These are phyloP conservation scores for Solanum rostratum DNA, from an alignment of 257 asterid species.

Conservation along the genomic window DNA sequence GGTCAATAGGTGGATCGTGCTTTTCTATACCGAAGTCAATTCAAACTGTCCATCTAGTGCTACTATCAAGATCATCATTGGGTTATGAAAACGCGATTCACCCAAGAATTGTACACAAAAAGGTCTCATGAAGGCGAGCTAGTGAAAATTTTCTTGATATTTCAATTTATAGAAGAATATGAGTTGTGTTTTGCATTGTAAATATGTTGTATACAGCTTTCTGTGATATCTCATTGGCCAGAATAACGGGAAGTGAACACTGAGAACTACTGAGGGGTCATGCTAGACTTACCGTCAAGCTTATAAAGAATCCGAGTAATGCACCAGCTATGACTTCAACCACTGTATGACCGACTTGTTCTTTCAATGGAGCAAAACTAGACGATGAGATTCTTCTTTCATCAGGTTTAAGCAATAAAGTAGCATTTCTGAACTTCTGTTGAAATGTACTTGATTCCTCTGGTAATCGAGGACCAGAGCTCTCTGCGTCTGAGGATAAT, in stretches of 20 bases:
- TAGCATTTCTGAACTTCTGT: conserved; percentile 13
- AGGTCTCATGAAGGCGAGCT: neutral
- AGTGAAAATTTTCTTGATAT: neutral
- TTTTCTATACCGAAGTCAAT: neutral
- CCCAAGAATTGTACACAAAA: neutral
- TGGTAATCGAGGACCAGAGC: conserved; percentile 9
- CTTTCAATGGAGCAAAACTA: conserved; percentile 35
- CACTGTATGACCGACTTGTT: conserved; percentile 84
- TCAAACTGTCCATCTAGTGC: neutral
- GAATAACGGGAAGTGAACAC: neutral
- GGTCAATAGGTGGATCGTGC: neutral
- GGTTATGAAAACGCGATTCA: neutral
- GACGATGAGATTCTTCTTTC: neutral
- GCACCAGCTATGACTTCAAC: conserved; percentile 85
- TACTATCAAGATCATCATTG: neutral
- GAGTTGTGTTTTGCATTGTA: neutral
- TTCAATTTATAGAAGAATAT: neutral
- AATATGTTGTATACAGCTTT: neutral
- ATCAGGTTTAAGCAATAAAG: conserved; percentile 34
- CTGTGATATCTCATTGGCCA: neutral
- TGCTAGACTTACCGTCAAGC: conserved; percentile 34
- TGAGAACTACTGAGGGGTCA: neutral
- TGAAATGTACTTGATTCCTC: conserved; percentile 19
- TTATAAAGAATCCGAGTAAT: conserved; percentile 63
- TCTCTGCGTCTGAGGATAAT: conserved; percentile 17